phyloP scores from a whole-genome alignment of 345 rosid species.

The Lagerstroemia speciosa region DNA sequence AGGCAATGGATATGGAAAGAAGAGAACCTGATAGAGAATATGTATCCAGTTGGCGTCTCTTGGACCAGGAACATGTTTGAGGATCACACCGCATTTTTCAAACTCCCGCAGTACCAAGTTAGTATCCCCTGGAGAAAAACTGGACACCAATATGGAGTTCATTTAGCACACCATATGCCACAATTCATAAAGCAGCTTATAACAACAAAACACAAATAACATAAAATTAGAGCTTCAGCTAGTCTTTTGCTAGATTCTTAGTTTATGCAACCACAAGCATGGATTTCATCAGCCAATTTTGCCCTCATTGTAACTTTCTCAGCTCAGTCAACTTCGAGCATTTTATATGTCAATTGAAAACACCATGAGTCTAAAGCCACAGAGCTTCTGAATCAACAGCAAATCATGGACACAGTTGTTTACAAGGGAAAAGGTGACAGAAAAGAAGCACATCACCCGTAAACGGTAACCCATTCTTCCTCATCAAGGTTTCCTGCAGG shows the following conservation, averaged over 20 bases:
- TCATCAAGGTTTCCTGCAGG: constrained; percentile 72
- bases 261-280: not conserved
- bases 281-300: not conserved
- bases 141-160: constrained; percentile 20
- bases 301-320: too few relatives aligned
- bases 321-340: too few relatives aligned
- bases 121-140: constrained; percentile 84
- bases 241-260: not conserved
- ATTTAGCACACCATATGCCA: not conserved
- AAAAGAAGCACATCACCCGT: constrained; percentile 45
- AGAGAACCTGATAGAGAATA: constrained; percentile 72
- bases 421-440: not conserved
- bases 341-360: too few relatives aligned
- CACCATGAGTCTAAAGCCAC: too few relatives aligned
- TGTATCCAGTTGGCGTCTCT: constrained; percentile 97
- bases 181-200: not conserved
- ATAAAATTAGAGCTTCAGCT: not conserved
- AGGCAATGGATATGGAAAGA: not conserved
- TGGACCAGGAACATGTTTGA: constrained; percentile 94
- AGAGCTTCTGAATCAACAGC: too few relatives aligned
- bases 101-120: constrained; percentile 86
- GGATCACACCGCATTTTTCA: constrained; percentile 80
- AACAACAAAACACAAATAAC: not conserved
- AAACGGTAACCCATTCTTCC: constrained; percentile 98
- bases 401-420: not conserved